A percentile compares a stretch with the other conserved stretches of the same genome.
Conservation (phyloP, 1,284 basidiomycete genomes). For the Phylloporus sp. region DNA sequence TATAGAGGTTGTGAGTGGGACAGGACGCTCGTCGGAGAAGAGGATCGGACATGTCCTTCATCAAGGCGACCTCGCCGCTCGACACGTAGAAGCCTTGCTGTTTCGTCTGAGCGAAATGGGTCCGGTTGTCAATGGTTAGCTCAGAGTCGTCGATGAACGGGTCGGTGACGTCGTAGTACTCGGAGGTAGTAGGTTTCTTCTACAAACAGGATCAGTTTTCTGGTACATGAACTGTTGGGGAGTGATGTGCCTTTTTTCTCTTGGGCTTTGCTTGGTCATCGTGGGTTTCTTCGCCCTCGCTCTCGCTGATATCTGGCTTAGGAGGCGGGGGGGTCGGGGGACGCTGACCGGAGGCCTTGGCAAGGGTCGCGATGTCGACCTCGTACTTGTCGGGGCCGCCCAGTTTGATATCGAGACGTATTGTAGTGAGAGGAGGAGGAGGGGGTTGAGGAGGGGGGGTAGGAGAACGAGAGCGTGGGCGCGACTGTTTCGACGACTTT, state of each 20-base stretch:
- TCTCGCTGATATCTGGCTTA: slow-evolving; percentile 54
- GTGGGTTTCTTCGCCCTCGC: slow-evolving; percentile 55
- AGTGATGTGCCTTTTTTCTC: slow-evolving; percentile 44
- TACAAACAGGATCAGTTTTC: slow-evolving; percentile 26
- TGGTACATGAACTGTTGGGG: slow-evolving; percentile 1
- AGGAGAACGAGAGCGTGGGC: slow-evolving; percentile 64
- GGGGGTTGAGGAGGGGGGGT: slow-evolving; percentile 55
- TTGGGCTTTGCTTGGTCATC: slow-evolving; percentile 44
- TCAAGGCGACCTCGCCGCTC: slow-evolving; percentile 81
- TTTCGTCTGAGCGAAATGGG: slow-evolving; percentile 91
- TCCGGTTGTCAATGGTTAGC: slow-evolving; percentile 87
- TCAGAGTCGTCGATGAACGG: slow-evolving; percentile 99
- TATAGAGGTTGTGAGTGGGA: slow-evolving; percentile 27
- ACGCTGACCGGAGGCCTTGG: slow-evolving; percentile 69
- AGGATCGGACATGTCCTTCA: slow-evolving; percentile 68
- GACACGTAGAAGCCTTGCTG: slow-evolving; percentile 95
- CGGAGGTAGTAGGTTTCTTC: slow-evolving; percentile 62
- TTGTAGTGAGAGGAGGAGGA: slow-evolving; percentile 59
- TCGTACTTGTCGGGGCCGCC: slow-evolving; percentile 76
- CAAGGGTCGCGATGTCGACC: slow-evolving; percentile 62
- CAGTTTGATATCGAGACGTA: slow-evolving; percentile 69
- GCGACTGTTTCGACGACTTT: slow-evolving; percentile 40
- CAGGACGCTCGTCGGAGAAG: neutral
- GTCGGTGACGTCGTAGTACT: slow-evolving; percentile 90
- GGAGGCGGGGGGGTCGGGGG: slow-evolving; percentile 55